These are phyloP conservation scores for Colletotrichum aenigma DNA, from an alignment of 2,329 filamentous ascomycete species.

Conservation along the genomic window DNA sequence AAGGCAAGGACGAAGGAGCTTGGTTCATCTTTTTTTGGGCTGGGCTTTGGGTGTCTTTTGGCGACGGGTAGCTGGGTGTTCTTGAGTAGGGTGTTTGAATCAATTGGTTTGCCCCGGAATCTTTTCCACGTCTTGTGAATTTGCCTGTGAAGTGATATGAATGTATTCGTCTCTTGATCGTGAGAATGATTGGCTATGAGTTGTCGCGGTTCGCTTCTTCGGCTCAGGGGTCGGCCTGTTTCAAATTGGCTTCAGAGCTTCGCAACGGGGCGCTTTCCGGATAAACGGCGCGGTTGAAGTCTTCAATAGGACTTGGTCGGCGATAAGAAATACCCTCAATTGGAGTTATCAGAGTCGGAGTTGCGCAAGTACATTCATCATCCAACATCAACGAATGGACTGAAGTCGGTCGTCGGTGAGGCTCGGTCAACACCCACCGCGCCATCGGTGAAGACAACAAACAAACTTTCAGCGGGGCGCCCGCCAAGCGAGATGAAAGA, in stretches of 20 bases:
- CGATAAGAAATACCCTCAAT: background rate
- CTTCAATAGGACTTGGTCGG: background rate
- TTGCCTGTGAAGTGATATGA: background rate
- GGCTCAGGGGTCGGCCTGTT: background rate
- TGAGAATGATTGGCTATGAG: background rate
- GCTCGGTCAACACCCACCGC: background rate
- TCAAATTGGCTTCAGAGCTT: background rate
- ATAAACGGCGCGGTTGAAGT: background rate
- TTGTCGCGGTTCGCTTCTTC: background rate
- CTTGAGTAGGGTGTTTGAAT: slow-evolving; percentile 15
- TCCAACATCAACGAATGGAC: background rate
- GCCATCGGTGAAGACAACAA: background rate
- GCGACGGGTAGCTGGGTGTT: slow-evolving; percentile 5
- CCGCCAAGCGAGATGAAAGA: slow-evolving; percentile 13
- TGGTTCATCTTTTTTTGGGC: background rate
- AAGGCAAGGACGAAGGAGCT: background rate
- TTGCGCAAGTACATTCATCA: background rate
- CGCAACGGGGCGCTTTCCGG: background rate
- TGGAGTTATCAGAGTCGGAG: background rate
- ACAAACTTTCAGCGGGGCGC: background rate
- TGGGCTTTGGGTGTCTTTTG: background rate
- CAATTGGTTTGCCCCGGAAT: slow-evolving; percentile 4
- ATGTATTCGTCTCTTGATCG: background rate
- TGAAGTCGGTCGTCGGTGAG: background rate
- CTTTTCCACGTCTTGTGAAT: background rate